These are phyloP conservation scores for Huntiella savannae DNA, from an alignment of 2,329 filamentous ascomycete species.

Conservation along the genomic window DNA sequence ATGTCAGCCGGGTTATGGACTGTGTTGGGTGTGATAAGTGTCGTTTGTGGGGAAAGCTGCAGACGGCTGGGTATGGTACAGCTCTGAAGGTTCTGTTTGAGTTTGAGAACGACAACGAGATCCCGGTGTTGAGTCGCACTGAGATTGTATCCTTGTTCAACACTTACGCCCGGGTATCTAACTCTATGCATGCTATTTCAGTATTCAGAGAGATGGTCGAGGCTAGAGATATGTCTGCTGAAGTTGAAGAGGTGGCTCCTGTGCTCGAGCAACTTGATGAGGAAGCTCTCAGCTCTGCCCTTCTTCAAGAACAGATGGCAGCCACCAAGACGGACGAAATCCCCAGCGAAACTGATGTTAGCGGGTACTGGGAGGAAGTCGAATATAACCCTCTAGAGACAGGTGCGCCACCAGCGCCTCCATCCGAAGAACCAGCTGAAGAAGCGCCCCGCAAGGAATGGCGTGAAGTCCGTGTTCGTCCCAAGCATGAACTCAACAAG, in stretches of 20 bases:
- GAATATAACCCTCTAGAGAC: conserved; percentile 7
- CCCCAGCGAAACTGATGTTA: not conserved
- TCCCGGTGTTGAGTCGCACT: conserved; percentile 61
- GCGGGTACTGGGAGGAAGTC: conserved; percentile 2
- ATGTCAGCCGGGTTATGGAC: conserved; percentile 93
- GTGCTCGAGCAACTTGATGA: not conserved
- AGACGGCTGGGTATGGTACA: conserved; percentile 85
- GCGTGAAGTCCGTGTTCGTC: conserved; percentile 16
- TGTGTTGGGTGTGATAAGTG: conserved; percentile 98
- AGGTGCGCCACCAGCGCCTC: conserved; percentile 10
- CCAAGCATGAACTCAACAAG: conserved; percentile 13
- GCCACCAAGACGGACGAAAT: conserved; percentile 1
- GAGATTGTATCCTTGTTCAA: conserved; percentile 92
- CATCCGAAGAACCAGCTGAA: conserved; percentile 15
- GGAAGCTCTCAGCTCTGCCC: not conserved
- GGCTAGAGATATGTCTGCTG: not conserved
- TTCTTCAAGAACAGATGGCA: not conserved
- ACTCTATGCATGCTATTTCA: conserved; percentile 56
- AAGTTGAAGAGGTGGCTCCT: not conserved
- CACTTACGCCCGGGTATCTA: conserved; percentile 72
- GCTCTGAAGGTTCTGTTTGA: conserved; percentile 94
- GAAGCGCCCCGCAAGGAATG: conserved; percentile 2
- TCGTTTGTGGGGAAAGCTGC: conserved; percentile 90
- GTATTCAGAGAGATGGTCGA: conserved; percentile 45
- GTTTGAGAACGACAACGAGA: conserved; percentile 50